Evolutionary conservation across 768 basidiomycete species (phyloP), one percentile per base, ranked within the genome.

Genomic region (Lyophyllum semitale): DNA sequence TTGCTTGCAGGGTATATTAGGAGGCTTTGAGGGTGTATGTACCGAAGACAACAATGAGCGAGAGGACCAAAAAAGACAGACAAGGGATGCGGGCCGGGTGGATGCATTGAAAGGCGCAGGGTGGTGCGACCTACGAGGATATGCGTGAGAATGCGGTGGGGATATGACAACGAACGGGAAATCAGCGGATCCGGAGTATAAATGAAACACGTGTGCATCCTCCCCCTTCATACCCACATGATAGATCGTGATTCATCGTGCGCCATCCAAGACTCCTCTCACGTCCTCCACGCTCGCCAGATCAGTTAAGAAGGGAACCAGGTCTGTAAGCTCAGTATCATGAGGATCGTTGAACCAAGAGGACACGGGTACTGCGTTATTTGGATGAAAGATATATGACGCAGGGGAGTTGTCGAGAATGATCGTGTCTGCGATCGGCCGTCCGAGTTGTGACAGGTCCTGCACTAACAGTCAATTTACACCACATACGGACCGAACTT

Each of bases 321-420:
- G 77, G 72, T 98, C 96, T 37, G 93, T 97, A 60, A 99, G 81
- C 70, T 98, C 96, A 44, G 95, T 96, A 68, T 98, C 96, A 65
- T 98, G 96, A 9, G 95, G 95, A 73, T 95, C 95, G 71, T 98
- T 98, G 78, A 99, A 99, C 97, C 97, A 99, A 54, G 93, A 95
- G 40, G 96, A 98, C 57, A 99, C 95, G 12, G 97, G 97, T 4
- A 98, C 96, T 35, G 97, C 97, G 69, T 98, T 98, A 76, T 97
- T 95, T 15, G 95, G 95, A 68, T 99, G 96, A 82, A 99, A 99
- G 57, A 98, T 96, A 73, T 98, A 99, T 12, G 93, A 97, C 12
- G 97, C 97, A 15, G 97, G 97, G 25, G 96, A 98, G 71, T 98
- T 99, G 75, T 98, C 97, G 64, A 99, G 84, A 74, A 99, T 99